Base-by-base conservation (phyloP, 169 alveolate genomes). In the Babesia bigemina region DNA sequence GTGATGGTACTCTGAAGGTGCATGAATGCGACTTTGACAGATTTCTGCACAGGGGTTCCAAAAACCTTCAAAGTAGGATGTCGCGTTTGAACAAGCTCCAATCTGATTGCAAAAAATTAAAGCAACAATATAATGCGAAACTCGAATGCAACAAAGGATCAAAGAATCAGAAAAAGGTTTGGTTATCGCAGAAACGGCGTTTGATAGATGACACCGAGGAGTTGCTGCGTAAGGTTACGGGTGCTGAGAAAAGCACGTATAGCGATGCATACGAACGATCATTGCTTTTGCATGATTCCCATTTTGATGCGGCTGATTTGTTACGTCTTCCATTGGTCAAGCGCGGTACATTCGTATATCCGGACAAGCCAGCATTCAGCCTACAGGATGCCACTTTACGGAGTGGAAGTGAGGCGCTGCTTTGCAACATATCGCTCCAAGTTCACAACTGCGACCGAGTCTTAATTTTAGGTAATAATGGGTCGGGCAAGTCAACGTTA, bases 401-500 rank as follows among this genome's bases (percentile, higher is more conserved):
- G 53, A 79, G 74, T 44, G 65, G 63, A n/a, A 70, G 75, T 26
- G 83, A 84, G 52, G 79, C 61, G 8, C 57, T 88, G 47, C 65
- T 88, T 73, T 76, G 77, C 24, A 70, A 85, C 33, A 33, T 85
- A 22, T 79, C 79, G 13, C 45, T 88, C 42, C 71, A 56, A 24
- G 73, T 88, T 17, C 67, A 70, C 42, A 73, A 85, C 50, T 70
- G 88, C 14, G 93, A 84, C 45, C 71, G 88, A 28, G 70, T 85
- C 8, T 63, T 85, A 16, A 45, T 88, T 11, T 70, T 88, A 39
- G 93, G 93, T 7, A 85, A 88, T 45, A 88, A 88, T 71, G 93
- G 93, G 17, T 63, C 79, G 47, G 93, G 93, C 6, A 88, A 88
- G 66, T 83, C 91, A 42, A 88, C 93, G 19, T 73, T 88, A 29